Conservation (phyloP, 1,284 basidiomycete species). For the Agroathelia rolfsii region DNA sequence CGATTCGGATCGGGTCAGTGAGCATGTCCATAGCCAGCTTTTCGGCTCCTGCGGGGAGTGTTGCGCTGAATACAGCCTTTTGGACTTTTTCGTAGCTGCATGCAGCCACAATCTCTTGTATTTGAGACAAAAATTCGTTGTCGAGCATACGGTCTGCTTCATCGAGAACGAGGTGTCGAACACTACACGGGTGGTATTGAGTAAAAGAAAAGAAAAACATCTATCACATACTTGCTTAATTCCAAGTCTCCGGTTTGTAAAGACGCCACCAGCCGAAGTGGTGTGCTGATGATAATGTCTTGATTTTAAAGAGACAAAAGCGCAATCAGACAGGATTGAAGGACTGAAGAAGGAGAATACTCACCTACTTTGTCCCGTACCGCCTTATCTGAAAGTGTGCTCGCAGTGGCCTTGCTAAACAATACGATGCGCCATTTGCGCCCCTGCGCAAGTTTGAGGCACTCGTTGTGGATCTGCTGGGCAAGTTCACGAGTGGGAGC, state of each 20-base stretch:
- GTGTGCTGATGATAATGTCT: constrained; percentile 81
- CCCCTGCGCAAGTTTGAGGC: constrained; percentile 72
- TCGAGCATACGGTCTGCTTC: constrained; percentile 91
- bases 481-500: constrained; percentile 96
- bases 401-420: constrained; percentile 80
- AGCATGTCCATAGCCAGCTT: constrained; percentile 82
- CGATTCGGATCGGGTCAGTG: constrained; percentile 74
- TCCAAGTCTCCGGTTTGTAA: constrained; percentile 60
- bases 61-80: constrained; percentile 92
- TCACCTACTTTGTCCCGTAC: constrained; percentile 67
- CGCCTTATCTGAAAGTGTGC: constrained; percentile 55
- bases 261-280: constrained; percentile 66
- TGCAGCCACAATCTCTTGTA: constrained; percentile 81
- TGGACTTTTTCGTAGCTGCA: constrained; percentile 68
- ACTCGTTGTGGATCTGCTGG: constrained; percentile 92
- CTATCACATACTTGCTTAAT: constrained; percentile 54
- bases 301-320: not conserved
- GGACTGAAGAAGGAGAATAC: constrained; percentile 18
- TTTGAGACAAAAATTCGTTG: constrained; percentile 80
- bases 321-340: not conserved
- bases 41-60: constrained; percentile 84
- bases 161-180: constrained; percentile 78
- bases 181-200: constrained; percentile 34
- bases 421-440: constrained; percentile 79
- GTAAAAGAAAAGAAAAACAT: constrained; percentile 1